A percentile compares a stretch with the other conserved stretches of the same genome.
Conservation (phyloP, 805 yeast genomes). For the Yarrowia sp. region DNA sequence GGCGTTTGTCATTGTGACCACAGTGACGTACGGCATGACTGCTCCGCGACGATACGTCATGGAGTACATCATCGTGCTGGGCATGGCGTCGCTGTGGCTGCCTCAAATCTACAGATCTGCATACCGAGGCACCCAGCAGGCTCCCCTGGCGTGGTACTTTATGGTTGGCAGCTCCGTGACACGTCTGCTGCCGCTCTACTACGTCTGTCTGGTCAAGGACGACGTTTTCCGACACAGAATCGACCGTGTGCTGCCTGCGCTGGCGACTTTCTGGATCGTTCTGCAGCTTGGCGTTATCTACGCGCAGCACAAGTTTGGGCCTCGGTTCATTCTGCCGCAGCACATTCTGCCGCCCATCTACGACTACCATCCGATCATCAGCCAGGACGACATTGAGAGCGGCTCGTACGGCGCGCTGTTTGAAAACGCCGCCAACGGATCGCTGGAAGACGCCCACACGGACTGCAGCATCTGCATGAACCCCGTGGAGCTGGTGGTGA, state of each 20-base stretch:
- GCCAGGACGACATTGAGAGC: conserved; percentile 57
- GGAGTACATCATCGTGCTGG: conserved; percentile 54
- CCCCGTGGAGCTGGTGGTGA: conserved; percentile 52
- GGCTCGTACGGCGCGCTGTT: conserved; percentile 41
- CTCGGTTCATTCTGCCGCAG: conserved; percentile 80
- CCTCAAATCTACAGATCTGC: conserved; percentile 85
- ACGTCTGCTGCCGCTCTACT: conserved; percentile 63
- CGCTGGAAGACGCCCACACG: conserved; percentile 40
- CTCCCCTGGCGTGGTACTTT: conserved; percentile 66
- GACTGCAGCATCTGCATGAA: conserved; percentile 93
- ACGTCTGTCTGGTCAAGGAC: conserved; percentile 48
- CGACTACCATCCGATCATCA: conserved; percentile 72
- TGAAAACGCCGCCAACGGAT: background rate
- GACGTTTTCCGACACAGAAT: conserved; percentile 73
- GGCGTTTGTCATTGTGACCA: conserved; percentile 53
- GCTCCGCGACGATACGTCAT: conserved; percentile 49
- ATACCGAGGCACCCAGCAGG: conserved; percentile 61
- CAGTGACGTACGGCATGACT: conserved; percentile 66
- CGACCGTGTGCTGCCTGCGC: conserved; percentile 39
- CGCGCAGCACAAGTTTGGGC: conserved; percentile 67
- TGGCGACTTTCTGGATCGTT: conserved; percentile 55
- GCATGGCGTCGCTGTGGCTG: conserved; percentile 73
- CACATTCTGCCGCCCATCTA: conserved; percentile 75
- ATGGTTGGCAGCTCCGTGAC: conserved; percentile 64
- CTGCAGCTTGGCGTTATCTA: conserved; percentile 58